phyloP scores from a whole-genome alignment of 2,329 filamentous ascomycete species.

The Beauveria caledonica region DNA sequence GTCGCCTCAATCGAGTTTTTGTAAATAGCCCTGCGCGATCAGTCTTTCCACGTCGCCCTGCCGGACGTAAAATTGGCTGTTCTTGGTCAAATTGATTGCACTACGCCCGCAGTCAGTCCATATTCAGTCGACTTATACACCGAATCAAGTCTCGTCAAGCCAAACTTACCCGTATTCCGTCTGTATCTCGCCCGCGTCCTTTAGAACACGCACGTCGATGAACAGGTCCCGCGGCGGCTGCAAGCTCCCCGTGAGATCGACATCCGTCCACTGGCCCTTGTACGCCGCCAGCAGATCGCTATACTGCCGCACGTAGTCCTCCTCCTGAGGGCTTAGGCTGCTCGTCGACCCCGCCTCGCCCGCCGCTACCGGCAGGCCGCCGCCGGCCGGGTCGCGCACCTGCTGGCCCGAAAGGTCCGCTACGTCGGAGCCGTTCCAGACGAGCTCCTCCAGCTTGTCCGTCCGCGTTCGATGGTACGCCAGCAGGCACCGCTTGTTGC shows the following conservation, averaged over 20 bases:
- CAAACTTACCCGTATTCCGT: conserved; percentile 86
- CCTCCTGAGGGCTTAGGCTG: conserved; percentile 88
- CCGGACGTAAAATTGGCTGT: conserved; percentile 95
- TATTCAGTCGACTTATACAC: neutral
- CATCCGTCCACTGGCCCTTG: conserved; percentile 97
- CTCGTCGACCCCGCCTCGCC: conserved; percentile 52
- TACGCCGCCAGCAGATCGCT: conserved; percentile 88
- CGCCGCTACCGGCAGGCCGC: conserved; percentile 32
- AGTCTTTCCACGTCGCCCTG: conserved; percentile 92
- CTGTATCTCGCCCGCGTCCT: conserved; percentile 96
- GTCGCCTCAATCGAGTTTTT: conserved; percentile 65
- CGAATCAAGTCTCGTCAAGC: no score
- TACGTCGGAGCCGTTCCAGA: conserved; percentile 84
- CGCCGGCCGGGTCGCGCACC: conserved; percentile 30
- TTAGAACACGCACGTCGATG: conserved; percentile 91
- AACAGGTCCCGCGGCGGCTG: conserved; percentile 94
- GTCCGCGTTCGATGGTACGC: conserved; percentile 88
- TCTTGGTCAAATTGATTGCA: conserved; percentile 92
- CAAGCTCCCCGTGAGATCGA: conserved; percentile 87
- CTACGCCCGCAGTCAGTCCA: conserved; percentile 34
- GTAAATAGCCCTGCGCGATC: conserved; percentile 90
- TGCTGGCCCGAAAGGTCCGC: conserved; percentile 59
- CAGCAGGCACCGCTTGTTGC: conserved; percentile 91
- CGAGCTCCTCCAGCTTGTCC: conserved; percentile 87
- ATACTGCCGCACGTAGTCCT: conserved; percentile 91